Base-by-base conservation (phyloP, 2,329 filamentous ascomycete genomes). In the Colletotrichum falcatum region DNA sequence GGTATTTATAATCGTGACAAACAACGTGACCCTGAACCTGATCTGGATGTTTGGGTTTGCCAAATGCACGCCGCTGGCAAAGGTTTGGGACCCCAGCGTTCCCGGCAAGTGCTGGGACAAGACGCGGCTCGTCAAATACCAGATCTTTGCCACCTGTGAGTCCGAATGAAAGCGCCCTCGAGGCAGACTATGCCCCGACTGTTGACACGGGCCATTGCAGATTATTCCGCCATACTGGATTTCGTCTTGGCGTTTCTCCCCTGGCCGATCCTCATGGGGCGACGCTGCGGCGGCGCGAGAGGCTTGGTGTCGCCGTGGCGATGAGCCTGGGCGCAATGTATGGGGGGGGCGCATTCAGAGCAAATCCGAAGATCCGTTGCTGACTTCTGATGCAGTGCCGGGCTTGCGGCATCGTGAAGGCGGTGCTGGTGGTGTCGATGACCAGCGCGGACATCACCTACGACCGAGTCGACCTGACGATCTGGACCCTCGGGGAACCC, bases 251-350 rank as follows among this genome's bases (percentile, higher is more conserved):
- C 79, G 0, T 71, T 80, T 18, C 73, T 81, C 0, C 79, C 79
- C 0, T 81, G 79, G 79, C 76, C 74, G 5, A 79, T 81, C 1
- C 62, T 81, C 7, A 79, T 79, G 77, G 72, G 75, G 77, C 79
- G 74, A 71, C 73, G 0, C 77, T 81, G 77, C 69, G 72, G 6
- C 75, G 76, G 5, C 78, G 78, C 8, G 79, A 81, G 62, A 77
- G 76, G 44, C 71, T 81, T 37, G 79, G 79, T 23, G 77, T 81
- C 8, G 78, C 79, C 23, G 66, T 80, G 14, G 79, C 79, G 8
- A 81, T 81, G 79, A 81, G 79, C 59, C 61, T 81, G 14, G 79
- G 79, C 23, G 77, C 75, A 8, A 76, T 80, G 79, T 80, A 56
- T 75, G 77, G 1, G 46, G n/a, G n/a, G n/a, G n/a, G n/a, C n/a